Base-by-base conservation (phyloP, 2,329 filamentous ascomycete species). In the Didymellaceae sp. region DNA sequence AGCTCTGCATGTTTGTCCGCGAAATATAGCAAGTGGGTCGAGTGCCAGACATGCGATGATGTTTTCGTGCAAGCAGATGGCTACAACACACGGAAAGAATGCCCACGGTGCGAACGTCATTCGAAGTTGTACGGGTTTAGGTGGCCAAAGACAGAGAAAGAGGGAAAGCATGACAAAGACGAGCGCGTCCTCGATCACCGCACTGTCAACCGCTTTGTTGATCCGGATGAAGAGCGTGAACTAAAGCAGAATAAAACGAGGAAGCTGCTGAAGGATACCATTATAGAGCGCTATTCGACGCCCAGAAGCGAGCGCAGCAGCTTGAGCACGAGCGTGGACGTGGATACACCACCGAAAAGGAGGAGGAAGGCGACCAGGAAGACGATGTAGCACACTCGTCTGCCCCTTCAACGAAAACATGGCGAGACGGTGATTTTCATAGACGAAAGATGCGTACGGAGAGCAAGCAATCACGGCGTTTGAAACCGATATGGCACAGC, bases 141-240 rank as follows among this genome's bases (percentile, higher is more conserved):
- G 49, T 99, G 94, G 94, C 94, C 94, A 5, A 97, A 99, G 78
- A 97, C 94, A 0, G 89, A 96, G 52, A 88, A 82, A 55, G 85
- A 88, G 20, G 90, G 90, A 0, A 84, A 85, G 13, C 73, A 82
- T 16, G 94, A 97, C 68, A 86, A 83, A 7, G 81, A 85, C 55
- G 78, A 85, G 60, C 73, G 85, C 5, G 78, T 96, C 1, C 80
- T 94, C 52, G 93, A 97, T 68, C 92, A 97, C 67, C 82, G 93
- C n/a, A 86, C 82, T 0, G 82, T 97, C 3, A 89, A 97, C 72
- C 87, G 93, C 0, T 97, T 96, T 65, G 75, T 97, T 5, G 82
- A 86, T 18, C 82, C 86, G 2, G 86, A 91, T 46, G 90, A 93
- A 45, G 70, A 75, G 60, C 66, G 67, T 42, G 54, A 61, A 13